Conservation (phyloP, 2,329 filamentous ascomycete genomes). For the Aureobasidium pullulans region DNA sequence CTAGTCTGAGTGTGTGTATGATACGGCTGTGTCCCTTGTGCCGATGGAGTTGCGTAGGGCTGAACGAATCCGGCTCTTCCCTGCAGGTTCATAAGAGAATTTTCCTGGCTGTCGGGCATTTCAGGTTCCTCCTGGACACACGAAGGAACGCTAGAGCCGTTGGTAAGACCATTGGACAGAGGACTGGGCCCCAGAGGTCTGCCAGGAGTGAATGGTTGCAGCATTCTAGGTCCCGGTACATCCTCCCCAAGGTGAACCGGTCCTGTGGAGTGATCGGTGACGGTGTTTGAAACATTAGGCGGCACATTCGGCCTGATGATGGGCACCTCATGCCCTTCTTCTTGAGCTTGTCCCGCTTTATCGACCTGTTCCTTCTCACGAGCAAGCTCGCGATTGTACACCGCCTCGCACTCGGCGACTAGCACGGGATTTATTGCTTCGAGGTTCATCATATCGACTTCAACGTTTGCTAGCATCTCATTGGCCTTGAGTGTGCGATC, state of each 20-base stretch:
- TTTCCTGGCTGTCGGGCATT: slow-evolving; percentile 37
- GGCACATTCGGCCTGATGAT: slow-evolving; percentile 34
- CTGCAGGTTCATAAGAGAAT: slow-evolving; percentile 21
- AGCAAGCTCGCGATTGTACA: slow-evolving; percentile 66
- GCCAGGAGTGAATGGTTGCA: slow-evolving; percentile 39
- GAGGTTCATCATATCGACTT: slow-evolving; percentile 80
- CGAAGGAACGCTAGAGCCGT: slow-evolving; percentile 35
- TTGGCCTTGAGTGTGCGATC: slow-evolving; percentile 80
- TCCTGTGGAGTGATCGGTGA: slow-evolving; percentile 37
- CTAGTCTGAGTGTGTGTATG: slow-evolving; percentile 58
- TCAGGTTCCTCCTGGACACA: slow-evolving; percentile 35
- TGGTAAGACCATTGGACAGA: slow-evolving; percentile 52
- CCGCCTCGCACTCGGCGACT: slow-evolving; percentile 67
- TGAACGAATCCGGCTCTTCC: slow-evolving; percentile 27
- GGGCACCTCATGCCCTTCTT: slow-evolving; percentile 41
- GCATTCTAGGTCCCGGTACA: slow-evolving; percentile 45
- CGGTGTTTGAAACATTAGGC: slow-evolving; percentile 33
- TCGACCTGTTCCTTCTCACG: slow-evolving; percentile 50
- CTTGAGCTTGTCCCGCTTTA: slow-evolving; percentile 55
- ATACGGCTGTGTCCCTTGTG: slow-evolving; percentile 32
- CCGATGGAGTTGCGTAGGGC: slow-evolving; percentile 20
- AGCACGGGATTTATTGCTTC: slow-evolving; percentile 57
- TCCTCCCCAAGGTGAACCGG: slow-evolving; percentile 54
- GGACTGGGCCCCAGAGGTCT: slow-evolving; percentile 52
- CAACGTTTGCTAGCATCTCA: slow-evolving; percentile 85